Base-by-base conservation (phyloP, 768 basidiomycete species). In the Neoboletus subvelutipes region DNA sequence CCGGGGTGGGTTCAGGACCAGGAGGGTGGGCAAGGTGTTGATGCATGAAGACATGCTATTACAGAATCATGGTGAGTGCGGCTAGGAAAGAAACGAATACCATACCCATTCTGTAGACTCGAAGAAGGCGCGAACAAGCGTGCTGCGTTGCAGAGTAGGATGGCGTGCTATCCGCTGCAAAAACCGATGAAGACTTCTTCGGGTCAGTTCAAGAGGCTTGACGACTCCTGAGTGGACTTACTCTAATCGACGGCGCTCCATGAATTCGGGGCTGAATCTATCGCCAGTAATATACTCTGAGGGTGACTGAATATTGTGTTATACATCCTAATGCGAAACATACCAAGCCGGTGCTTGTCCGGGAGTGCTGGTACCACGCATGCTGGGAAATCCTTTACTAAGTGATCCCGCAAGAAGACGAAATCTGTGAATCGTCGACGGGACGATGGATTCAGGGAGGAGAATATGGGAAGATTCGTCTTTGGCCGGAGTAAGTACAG, bases 41-140 rank as follows among this genome's bases (percentile, higher is more conserved):
- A 71, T 98, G 95, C 92, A 97, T 98, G 67, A 90, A 86, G 26
- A 98, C 95, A 66, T 92, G 90, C 96, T 98, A 63, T 46, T 24
- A 50, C 46, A 60, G 26, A 52, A 26, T 41, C 45, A 50, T 47
- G 62, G 42, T 47, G 36, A 57, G 59, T 12, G 37, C 40, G 50
- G 20, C 13, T 17, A 18, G 45, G 39, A 51, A 52, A 29, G 34
- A 45, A 45, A 34, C 28, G 12, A 20, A 4, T 10, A 7, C 10
- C 86, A 57, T 71, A 95, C 96, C 97, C 97, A 99, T 95, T 99
- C 97, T 34, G 92, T 90, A 4, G 94, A 96, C 70, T 94, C 92
- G 56, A 98, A 87, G 77, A 99, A 99, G 29, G 93, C 91, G 9
- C 89, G 86, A n/a, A 97, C 80, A 31, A 98, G 84, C 10, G 88